Base-by-base conservation (phyloP, 2,329 filamentous ascomycete genomes). In the Ploettnerulaceae sp. region DNA sequence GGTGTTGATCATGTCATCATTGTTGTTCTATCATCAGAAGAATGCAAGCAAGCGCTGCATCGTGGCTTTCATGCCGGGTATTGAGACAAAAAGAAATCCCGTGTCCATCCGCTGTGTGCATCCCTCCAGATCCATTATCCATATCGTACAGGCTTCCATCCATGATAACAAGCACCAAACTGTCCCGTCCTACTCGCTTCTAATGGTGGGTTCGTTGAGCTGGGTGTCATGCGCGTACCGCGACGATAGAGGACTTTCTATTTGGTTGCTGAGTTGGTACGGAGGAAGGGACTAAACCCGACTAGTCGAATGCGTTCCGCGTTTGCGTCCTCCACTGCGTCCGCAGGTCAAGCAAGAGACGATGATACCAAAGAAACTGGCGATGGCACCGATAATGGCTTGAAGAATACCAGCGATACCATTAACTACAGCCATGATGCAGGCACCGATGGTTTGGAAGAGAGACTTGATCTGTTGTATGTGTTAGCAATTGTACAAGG, bases 351-450 rank as follows among this genome's bases (percentile, higher is more conserved):
- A 44, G 56, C 61, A 67, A 24, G 57, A 61, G 54, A 67, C 62
- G 42, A 67, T 57, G 51, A 66, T 62, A 45, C 59, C 58, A 53
- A 67, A 64, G 56, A 67, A 57, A 14, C 53, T 44, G 22, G 59
- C 60, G 31, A 64, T 61, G 34, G 55, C 61, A 12, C 53, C 52
- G 44, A 64, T 58, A 51, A 65, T 61, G 7, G 55, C 59, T 50
- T 60, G 53, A n/a, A 63, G 57, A 22, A 63, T 52, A n/a, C 48
- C 48, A 29, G 61, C 75, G 52, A 79, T 76, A 40, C 69, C 73
- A 55, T 76, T 75, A 52, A 79, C 70, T 52, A 79, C 69, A 53
- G 71, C 70, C 70, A 76, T 64, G 31, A 65, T 54, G 32, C 58
- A 58, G 20, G 56, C 46, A 25, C 62, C 62, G 48, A 65, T 64